Conservation (phyloP, 1,284 basidiomycete species). For the Cutaneotrichosporon sp. region DNA sequence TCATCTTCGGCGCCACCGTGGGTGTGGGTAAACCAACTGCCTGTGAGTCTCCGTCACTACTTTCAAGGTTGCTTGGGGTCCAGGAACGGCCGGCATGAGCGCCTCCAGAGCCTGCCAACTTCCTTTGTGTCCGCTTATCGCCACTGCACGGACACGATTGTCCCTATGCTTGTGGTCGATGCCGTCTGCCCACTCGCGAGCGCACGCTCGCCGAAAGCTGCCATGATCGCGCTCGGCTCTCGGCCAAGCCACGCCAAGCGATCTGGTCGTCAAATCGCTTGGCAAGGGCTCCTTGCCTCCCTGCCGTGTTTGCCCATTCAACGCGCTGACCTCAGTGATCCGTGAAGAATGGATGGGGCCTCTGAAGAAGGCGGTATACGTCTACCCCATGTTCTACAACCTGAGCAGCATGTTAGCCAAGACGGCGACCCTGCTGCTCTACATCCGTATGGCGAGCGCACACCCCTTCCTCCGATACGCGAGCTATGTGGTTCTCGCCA, state of each 20-base stretch:
- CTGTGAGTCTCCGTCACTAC: constrained; percentile 26
- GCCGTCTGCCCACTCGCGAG: background rate
- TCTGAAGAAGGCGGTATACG: constrained; percentile 42
- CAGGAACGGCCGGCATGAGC: background rate
- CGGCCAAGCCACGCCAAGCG: background rate
- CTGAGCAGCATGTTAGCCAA: constrained; percentile 51
- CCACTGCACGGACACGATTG: background rate
- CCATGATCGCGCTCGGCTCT: background rate
- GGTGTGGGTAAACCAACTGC: constrained; percentile 46
- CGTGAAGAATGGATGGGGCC: constrained; percentile 22
- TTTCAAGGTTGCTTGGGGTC: background rate
- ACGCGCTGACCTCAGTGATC: constrained; percentile 23
- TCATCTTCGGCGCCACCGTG: constrained; percentile 40
- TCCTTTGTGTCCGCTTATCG: background rate
- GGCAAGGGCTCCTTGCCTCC: background rate
- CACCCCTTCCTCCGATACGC: constrained; percentile 47
- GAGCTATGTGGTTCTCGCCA: constrained; percentile 38
- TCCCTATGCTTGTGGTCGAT: background rate
- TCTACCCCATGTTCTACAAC: constrained; percentile 51
- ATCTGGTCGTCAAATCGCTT: background rate
- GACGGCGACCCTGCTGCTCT: constrained; percentile 49
- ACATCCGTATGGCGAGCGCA: constrained; percentile 51
- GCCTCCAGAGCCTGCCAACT: background rate
- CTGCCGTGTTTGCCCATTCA: background rate
- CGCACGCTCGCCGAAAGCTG: background rate